Evolutionary conservation across 495 filamentous ascomycete species (phyloP).

Genomic region (Daldinia loculata): DNA sequence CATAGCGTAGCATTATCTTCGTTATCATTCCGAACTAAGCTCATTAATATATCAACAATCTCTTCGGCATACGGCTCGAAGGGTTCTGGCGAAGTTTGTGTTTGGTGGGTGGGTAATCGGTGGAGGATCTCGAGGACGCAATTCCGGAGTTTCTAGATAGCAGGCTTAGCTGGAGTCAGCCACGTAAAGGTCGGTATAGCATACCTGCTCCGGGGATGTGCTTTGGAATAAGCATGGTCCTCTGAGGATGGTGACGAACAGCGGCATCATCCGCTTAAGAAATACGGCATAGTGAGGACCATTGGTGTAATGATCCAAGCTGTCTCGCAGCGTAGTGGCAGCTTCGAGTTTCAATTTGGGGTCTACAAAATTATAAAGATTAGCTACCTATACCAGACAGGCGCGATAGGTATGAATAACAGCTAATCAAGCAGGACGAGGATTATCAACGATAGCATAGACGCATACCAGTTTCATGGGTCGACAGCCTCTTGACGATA

Average conservation of each 20-base stretch:
- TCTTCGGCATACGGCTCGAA: constrained; percentile 87
- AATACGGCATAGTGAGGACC: constrained; percentile 74
- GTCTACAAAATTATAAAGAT: constrained; percentile 59
- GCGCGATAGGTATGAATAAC: background rate
- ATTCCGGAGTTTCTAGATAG: constrained; percentile 80
- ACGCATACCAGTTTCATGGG: constrained; percentile 59
- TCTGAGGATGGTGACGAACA: constrained; percentile 85
- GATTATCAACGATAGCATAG: background rate
- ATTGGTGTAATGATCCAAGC: constrained; percentile 72
- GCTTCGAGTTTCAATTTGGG: constrained; percentile 77
- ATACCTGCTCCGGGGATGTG: constrained; percentile 82
- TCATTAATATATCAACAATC: constrained; percentile 88
- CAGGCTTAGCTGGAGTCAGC: constrained; percentile 32
- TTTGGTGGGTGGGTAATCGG: constrained; percentile 76
- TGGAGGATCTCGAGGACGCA: constrained; percentile 94
- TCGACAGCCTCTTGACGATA: constrained; percentile 62
- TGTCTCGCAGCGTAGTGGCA: constrained; percentile 83
- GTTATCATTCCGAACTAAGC: constrained; percentile 87
- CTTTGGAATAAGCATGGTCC: constrained; percentile 92
- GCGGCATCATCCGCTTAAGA: constrained; percentile 83
- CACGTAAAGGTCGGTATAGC: background rate
- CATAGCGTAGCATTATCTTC: constrained; percentile 98
- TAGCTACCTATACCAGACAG: constrained; percentile 4
- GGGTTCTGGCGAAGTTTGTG: constrained; percentile 70
- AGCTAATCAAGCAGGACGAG: background rate